Evolutionary conservation across 1,284 basidiomycete genomes (phyloP).

Genomic region (Apiotrichum veenhuisii): DNA sequence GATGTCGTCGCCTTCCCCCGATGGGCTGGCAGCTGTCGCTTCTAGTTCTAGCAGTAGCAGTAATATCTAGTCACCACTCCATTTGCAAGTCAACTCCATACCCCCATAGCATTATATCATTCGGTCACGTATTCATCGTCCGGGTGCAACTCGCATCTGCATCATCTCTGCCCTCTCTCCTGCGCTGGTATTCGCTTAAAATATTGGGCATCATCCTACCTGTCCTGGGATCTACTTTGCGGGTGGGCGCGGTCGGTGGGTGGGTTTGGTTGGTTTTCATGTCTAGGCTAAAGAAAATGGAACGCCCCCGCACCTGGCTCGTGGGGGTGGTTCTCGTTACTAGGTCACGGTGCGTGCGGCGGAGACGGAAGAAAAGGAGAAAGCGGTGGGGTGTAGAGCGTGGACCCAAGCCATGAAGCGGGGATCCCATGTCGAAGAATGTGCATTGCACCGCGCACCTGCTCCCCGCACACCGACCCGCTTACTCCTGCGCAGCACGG

Average conservation of each 20-base stretch:
- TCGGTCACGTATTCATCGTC: background rate
- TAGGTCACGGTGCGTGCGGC: too few relatives aligned
- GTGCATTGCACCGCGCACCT: background rate
- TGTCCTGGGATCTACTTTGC: background rate
- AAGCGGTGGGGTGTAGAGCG: too few relatives aligned
- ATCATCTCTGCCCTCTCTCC: background rate
- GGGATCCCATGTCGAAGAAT: too few relatives aligned
- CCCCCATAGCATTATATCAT: constrained; percentile 26
- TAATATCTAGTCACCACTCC: background rate
- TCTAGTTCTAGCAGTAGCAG: constrained; percentile 28
- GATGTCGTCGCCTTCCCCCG: constrained; percentile 87
- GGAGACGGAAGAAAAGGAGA: too few relatives aligned
- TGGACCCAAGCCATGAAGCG: too few relatives aligned
- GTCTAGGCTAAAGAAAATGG: background rate
- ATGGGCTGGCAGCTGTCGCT: constrained; percentile 64
- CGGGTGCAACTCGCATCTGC: background rate
- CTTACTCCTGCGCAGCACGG: constrained; percentile 22
- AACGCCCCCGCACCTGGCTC: too few relatives aligned
- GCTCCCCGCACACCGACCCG: too few relatives aligned
- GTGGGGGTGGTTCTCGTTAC: too few relatives aligned
- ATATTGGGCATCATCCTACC: constrained; percentile 1
- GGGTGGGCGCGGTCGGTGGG: background rate
- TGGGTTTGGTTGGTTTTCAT: background rate
- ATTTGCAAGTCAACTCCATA: constrained; percentile 4
- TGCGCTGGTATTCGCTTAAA: background rate